These are phyloP conservation scores for Pseudonitzschia multiseries DNA, from an alignment of 108 stramenopile genomes.

Conservation along the genomic window DNA sequence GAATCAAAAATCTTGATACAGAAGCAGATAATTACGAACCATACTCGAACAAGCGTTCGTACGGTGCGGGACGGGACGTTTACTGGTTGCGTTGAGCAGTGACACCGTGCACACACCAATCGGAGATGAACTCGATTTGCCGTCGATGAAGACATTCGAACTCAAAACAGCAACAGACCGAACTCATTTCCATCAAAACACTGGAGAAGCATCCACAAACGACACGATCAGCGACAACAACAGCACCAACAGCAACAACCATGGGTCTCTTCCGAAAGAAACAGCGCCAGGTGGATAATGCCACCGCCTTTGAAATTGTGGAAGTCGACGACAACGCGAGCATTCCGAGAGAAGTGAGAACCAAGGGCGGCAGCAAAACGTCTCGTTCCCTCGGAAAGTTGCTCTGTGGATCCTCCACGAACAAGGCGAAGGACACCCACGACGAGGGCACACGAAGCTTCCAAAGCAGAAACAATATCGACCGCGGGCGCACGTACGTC, in stretches of 20 bases:
- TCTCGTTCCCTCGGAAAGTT: neutral
- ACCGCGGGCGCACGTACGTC: too few relatives aligned
- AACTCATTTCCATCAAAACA: too few relatives aligned
- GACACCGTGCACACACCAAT: too few relatives aligned
- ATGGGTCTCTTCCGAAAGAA: conserved; percentile 5
- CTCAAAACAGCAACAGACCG: too few relatives aligned
- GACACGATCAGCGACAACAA: too few relatives aligned
- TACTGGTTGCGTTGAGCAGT: too few relatives aligned
- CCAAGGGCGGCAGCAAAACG: neutral
- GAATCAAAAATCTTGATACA: too few relatives aligned
- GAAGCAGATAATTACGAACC: too few relatives aligned
- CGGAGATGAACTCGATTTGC: too few relatives aligned
- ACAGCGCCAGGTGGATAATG: neutral
- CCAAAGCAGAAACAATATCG: neutral
- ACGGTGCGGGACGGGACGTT: too few relatives aligned
- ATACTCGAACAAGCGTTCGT: too few relatives aligned
- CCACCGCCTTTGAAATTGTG: neutral
- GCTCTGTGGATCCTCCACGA: neutral
- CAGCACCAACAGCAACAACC: neutral
- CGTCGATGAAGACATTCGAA: too few relatives aligned
- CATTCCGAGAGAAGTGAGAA: conserved; percentile 1
- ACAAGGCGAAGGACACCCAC: neutral
- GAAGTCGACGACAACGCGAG: conserved; percentile 1
- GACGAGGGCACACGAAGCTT: neutral
- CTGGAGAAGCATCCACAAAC: neutral